These are phyloP conservation scores for Skeletonema tropicum DNA, from an alignment of 108 stramenopile species.

Conservation along the genomic window DNA sequence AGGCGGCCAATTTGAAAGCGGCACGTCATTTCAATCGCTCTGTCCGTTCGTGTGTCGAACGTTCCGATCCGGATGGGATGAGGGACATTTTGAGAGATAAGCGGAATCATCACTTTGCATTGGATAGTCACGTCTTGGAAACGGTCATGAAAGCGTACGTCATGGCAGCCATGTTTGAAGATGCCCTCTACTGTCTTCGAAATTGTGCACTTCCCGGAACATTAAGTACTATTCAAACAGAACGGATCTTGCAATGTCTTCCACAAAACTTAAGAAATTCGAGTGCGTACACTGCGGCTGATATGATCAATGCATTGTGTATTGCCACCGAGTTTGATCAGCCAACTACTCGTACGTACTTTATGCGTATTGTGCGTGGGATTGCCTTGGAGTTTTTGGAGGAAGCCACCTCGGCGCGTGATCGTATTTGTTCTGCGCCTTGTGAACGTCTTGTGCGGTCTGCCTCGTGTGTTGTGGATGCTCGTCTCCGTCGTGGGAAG, in stretches of 20 bases:
- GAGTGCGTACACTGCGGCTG: conserved; percentile 84
- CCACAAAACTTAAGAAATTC: conserved; percentile 90
- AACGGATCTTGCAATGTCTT: conserved; percentile 79
- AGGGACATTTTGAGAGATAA: conserved; percentile 72
- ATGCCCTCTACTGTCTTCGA: conserved; percentile 86
- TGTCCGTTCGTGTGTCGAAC: conserved; percentile 77
- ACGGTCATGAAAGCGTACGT: conserved; percentile 91
- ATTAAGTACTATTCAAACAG: conserved; percentile 65
- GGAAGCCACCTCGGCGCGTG: conserved; percentile 89
- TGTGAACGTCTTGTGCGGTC: conserved; percentile 87
- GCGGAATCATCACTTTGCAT: conserved; percentile 77
- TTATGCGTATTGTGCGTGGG: conserved; percentile 88
- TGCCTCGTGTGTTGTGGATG: conserved; percentile 90
- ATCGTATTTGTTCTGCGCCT: conserved; percentile 90
- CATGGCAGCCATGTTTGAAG: conserved; percentile 92
- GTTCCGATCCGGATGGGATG: conserved; percentile 78
- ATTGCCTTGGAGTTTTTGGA: conserved; percentile 91
- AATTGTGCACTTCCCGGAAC: conserved; percentile 86
- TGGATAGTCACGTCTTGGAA: conserved; percentile 79
- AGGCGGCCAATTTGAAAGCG: conserved; percentile 70
- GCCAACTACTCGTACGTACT: conserved; percentile 85
- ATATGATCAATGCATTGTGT: conserved; percentile 92
- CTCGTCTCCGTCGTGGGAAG: conserved; percentile 78
- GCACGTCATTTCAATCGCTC: conserved; percentile 79
- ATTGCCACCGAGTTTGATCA: conserved; percentile 90